Evolutionary conservation across 1,284 basidiomycete species (phyloP).

Genomic region (Cryptococcus floricola): DNA sequence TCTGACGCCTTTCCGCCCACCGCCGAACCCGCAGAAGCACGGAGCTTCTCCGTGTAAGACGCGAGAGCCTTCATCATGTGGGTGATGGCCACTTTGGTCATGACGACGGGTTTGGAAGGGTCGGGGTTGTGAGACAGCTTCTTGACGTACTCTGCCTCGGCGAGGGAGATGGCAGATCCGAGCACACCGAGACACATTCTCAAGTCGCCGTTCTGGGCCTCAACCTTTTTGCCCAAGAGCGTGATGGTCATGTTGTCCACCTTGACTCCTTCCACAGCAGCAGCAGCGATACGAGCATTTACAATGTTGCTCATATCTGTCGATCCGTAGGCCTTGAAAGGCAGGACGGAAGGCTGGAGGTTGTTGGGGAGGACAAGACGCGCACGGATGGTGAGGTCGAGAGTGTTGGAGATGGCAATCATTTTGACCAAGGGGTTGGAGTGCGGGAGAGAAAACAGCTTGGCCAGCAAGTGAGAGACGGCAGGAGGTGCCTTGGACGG

Average conservation of each 20-base stretch:
- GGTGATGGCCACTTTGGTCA: constrained; percentile 35
- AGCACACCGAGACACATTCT: constrained; percentile 45
- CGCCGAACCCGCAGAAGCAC: constrained; percentile 34
- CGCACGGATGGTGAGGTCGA: constrained; percentile 45
- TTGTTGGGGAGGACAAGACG: constrained; percentile 36
- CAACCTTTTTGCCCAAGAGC: constrained; percentile 45
- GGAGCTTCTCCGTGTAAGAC: constrained; percentile 37
- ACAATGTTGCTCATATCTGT: constrained; percentile 44
- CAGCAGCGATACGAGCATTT: constrained; percentile 27
- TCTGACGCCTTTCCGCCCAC: constrained; percentile 11
- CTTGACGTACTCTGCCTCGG: constrained; percentile 44
- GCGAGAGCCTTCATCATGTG: constrained; percentile 43
- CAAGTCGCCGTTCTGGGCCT: constrained; percentile 48
- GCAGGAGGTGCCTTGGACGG: constrained; percentile 27
- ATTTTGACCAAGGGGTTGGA: constrained; percentile 31
- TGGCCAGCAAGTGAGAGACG: constrained; percentile 37
- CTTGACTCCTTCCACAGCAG: constrained; percentile 20
- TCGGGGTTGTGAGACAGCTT: constrained; percentile 15
- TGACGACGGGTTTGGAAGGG: constrained; percentile 5
- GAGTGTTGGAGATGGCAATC: constrained; percentile 47
- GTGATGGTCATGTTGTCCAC: constrained; percentile 44
- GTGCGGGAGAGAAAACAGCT: constrained; percentile 41
- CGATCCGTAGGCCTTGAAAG: constrained; percentile 43
- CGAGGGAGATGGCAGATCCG: constrained; percentile 37
- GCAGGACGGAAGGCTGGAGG: constrained; percentile 34